phyloP scores from a whole-genome alignment of 257 asterid species.

The Solanum neorickii region DNA sequence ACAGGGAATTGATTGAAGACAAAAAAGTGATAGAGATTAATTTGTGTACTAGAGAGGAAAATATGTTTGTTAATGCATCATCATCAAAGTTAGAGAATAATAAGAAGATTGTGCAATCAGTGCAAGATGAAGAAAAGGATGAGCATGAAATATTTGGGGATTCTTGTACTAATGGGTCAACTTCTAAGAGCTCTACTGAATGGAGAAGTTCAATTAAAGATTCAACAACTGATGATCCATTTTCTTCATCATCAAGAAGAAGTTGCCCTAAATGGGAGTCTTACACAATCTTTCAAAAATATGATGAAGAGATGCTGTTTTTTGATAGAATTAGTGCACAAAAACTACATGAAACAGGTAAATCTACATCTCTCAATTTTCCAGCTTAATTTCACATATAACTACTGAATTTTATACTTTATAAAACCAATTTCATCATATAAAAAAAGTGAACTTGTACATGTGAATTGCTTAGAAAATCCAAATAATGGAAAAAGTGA shows the following conservation, averaged over 20 bases:
- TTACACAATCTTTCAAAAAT: conserved; percentile 80
- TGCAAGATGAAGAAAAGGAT: conserved; percentile 29
- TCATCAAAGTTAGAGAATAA: conserved; percentile 18
- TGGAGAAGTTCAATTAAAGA: conserved; percentile 81
- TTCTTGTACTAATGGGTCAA: conserved; percentile 71
- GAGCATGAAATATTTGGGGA: conserved; percentile 51
- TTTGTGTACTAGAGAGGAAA: conserved; percentile 25
- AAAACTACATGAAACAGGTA: conserved; percentile 87
- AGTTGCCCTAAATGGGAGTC: conserved; percentile 99
- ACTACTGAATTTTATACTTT: neutral
- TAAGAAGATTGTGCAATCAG: conserved; percentile 22
- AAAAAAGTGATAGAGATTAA: conserved; percentile 10
- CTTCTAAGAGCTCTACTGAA: conserved; percentile 83
- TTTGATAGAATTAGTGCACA: conserved; percentile 72
- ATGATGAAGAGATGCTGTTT: conserved; percentile 86
- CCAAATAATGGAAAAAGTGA: neutral
- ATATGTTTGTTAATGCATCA: conserved; percentile 31
- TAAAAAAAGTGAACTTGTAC: neutral
- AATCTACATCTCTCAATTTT: neutral
- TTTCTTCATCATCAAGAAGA: conserved; percentile 76
- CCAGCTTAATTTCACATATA: neutral
- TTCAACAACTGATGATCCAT: conserved; percentile 77
- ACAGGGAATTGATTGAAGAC: neutral
- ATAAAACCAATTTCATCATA: neutral
- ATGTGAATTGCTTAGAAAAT: neutral